Evolutionary conservation across 805 yeast species (phyloP).

Genomic region (Scheffersomyces stipitis): DNA sequence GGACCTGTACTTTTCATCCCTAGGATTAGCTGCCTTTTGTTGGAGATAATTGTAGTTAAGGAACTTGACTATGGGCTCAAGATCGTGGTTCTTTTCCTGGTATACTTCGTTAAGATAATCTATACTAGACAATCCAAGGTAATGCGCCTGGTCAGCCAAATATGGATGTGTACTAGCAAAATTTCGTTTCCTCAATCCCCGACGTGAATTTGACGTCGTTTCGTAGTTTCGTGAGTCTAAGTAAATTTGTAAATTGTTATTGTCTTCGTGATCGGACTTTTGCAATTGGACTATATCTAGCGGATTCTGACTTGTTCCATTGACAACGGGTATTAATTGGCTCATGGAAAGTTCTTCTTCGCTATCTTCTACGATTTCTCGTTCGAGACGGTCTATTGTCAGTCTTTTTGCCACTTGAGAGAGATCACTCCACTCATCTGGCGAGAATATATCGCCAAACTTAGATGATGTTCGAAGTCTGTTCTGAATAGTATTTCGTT

Average conservation of each 20-base stretch:
- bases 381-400: neutral
- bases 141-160: slow-evolving; percentile 45
- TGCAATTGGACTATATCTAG: neutral
- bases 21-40: slow-evolving; percentile 31
- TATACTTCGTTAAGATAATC: slow-evolving; percentile 39
- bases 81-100: slow-evolving; percentile 29
- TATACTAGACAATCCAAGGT: slow-evolving; percentile 36
- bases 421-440: slow-evolving; percentile 6
- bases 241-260: slow-evolving; percentile 11
- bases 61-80: slow-evolving; percentile 31
- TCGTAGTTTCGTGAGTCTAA: slow-evolving; percentile 13
- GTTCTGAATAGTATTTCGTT: neutral
- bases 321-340: no score
- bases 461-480: neutral
- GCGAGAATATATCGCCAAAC: slow-evolving; percentile 2
- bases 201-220: slow-evolving; percentile 9
- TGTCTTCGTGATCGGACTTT: slow-evolving; percentile 7
- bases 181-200: slow-evolving; percentile 40
- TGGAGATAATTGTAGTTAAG: slow-evolving; percentile 35
- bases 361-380: neutral
- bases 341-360: neutral
- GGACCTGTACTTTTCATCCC: slow-evolving; percentile 38
- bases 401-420: neutral
- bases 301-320: no score
- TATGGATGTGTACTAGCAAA: slow-evolving; percentile 47